Evolutionary conservation across 768 basidiomycete genomes (phyloP).

Genomic region (Dentipellis sp.): DNA sequence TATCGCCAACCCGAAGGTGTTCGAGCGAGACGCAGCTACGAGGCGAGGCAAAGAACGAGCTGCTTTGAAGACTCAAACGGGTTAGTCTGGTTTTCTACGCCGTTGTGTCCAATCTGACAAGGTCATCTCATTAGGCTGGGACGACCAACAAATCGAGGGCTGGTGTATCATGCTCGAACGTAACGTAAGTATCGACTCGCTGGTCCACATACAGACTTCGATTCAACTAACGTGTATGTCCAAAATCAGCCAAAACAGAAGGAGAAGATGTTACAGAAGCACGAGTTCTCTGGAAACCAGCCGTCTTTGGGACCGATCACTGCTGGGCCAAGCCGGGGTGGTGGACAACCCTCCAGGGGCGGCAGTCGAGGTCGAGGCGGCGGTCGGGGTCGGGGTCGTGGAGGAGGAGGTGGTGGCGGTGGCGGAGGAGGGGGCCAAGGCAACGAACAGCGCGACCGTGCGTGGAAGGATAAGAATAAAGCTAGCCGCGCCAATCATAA

Average conservation of each 20-base stretch:
- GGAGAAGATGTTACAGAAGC: constrained; percentile 63
- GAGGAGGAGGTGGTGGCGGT: constrained; percentile 29
- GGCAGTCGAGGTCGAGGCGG: constrained; percentile 13
- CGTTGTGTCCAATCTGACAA: neutral
- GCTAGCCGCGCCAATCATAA: constrained; percentile 64
- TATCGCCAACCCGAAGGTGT: constrained; percentile 61
- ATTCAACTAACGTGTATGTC: neutral
- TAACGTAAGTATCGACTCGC: constrained; percentile 48
- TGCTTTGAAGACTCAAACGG: constrained; percentile 61
- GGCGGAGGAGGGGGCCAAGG: constrained; percentile 30
- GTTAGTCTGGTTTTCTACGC: constrained; percentile 22
- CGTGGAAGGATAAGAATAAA: constrained; percentile 73
- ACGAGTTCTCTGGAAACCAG: constrained; percentile 68
- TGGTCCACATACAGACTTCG: neutral
- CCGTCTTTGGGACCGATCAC: constrained; percentile 2
- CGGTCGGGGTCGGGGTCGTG: constrained; percentile 15
- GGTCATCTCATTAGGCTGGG: constrained; percentile 41
- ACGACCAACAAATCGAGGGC: constrained; percentile 84
- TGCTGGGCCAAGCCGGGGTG: constrained; percentile 2
- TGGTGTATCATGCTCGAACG: constrained; percentile 88
- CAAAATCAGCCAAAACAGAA: constrained; percentile 47
- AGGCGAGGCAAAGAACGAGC: constrained; percentile 57
- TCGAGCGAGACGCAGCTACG: constrained; percentile 69
- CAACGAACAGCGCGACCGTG: constrained; percentile 40
- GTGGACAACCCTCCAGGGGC: constrained; percentile 6